Evolutionary conservation across 192 early-diverging fungal genomes (phyloP).

Genomic region (Rhizophlyctis rosea): DNA sequence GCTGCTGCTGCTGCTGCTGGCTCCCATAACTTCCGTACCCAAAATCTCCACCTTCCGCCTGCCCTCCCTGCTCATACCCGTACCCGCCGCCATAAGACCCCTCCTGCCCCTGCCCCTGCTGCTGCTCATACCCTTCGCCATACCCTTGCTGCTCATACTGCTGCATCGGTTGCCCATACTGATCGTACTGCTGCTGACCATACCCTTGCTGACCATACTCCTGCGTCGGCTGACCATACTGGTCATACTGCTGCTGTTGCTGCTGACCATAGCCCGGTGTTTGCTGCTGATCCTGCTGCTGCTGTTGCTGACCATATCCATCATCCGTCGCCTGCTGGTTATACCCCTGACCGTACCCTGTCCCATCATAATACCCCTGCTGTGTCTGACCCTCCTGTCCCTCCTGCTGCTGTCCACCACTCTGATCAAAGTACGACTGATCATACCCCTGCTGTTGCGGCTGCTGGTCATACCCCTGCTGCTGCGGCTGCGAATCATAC

Average conservation of each 20-base stretch:
- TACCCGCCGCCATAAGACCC: no score
- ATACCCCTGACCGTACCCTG: background rate
- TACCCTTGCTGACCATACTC: constrained; percentile 1
- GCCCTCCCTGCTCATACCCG: constrained; percentile 1
- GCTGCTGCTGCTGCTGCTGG: background rate
- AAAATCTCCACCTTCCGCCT: background rate
- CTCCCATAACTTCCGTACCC: constrained; percentile 1
- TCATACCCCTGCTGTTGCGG: background rate
- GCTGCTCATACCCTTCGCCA: background rate
- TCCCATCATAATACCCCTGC: no score
- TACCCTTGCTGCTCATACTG: background rate
- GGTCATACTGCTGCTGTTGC: background rate
- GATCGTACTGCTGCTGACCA: constrained; percentile 2
- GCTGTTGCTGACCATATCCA: constrained; percentile 4
- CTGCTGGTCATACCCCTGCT: background rate
- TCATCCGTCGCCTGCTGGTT: background rate
- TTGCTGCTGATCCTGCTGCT: background rate
- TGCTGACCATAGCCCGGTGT: background rate
- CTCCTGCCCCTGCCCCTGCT: background rate
- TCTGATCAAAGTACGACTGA: background rate
- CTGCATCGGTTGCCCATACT: background rate
- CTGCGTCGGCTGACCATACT: constrained; percentile 9
- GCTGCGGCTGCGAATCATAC: constrained; percentile 3
- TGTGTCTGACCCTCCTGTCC: background rate
- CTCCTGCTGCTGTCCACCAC: background rate